Evolutionary conservation across 345 rosid species (phyloP), one percentile per base, ranked within the genome.

Genomic region (Lepidium didymum): DNA sequence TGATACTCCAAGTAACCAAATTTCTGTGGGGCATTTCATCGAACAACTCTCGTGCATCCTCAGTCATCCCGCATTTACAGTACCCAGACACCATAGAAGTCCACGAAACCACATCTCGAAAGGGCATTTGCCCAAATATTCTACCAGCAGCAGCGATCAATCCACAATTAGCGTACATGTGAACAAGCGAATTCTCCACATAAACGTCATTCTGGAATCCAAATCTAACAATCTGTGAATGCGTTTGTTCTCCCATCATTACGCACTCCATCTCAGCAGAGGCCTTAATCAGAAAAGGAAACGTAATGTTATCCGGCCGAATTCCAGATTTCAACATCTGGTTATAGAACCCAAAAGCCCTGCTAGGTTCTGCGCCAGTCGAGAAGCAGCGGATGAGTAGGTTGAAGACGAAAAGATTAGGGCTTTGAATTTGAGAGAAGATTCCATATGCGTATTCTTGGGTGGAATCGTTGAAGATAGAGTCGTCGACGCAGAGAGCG

Each of bases 21-120:
- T 88, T 88, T 70, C 66, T 85, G 21, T 83, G 83, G 0, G 92
- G 93, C 96, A 87, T 88, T 87, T 35, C 74, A 54, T 85, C 93
- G 65, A 87, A 91, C 91, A 87, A 38, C 33, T 68, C 21, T 21
- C 93, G 85, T 5, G 91, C 93, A 9, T 79, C 74, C 6, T 33
- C 79, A 19, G 78, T 73, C 50, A 82, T 74, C 13, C 93, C 87
- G 4, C 77, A 37, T 64, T 68, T 82, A 5, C 67, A 76, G 15
- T 72, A 85, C 0, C 88, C 89, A 3, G 78, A 67, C 0, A 88
- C 74, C 90, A 88, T 86, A 0, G 88, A 86, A 56, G 87, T 88
- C 91, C 91, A 91, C 3, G 89, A 91, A 68, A 83, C 89, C 36
- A 86, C 87, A 62, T 90, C 84, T 1, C 69, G 70, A 44, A 37